phyloP scores from a whole-genome alignment of 2,329 filamentous ascomycete species.

The Ophiosphaerella korrae region DNA sequence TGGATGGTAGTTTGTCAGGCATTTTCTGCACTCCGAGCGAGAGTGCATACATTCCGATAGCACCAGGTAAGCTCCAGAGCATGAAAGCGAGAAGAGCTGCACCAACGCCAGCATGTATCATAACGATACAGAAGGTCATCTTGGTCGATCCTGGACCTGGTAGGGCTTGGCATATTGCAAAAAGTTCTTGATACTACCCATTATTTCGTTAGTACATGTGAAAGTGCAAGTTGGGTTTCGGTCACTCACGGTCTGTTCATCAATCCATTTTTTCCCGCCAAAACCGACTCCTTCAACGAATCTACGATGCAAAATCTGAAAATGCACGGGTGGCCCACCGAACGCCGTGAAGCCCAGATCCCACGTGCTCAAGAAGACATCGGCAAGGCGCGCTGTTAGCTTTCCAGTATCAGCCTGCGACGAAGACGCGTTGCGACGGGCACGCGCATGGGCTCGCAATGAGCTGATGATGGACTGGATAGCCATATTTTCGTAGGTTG shows the following conservation, averaged over 20 bases:
- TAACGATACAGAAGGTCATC: slow-evolving; percentile 70
- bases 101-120: slow-evolving; percentile 65
- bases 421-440: slow-evolving; percentile 15
- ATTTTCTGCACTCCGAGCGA: slow-evolving; percentile 69
- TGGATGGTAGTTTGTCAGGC: slow-evolving; percentile 61
- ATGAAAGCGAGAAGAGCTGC: slow-evolving; percentile 65
- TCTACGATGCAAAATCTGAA: slow-evolving; percentile 67
- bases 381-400: slow-evolving; percentile 28
- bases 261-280: slow-evolving; percentile 65
- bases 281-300: slow-evolving; percentile 61
- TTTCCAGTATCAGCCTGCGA: slow-evolving; percentile 27
- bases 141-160: slow-evolving; percentile 73
- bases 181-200: slow-evolving; percentile 72
- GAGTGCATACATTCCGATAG: slow-evolving; percentile 71
- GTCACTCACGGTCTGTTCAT: slow-evolving; percentile 65
- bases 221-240: neutral
- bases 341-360: slow-evolving; percentile 69
- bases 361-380: slow-evolving; percentile 51
- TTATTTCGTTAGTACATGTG: neutral
- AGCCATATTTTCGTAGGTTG: slow-evolving; percentile 13
- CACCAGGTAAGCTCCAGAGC: slow-evolving; percentile 72
- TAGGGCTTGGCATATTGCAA: slow-evolving; percentile 70
- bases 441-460: slow-evolving; percentile 21
- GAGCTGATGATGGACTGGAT: slow-evolving; percentile 29
- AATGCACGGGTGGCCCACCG: slow-evolving; percentile 72